Conservation (phyloP, 306 rosid genomes). For the Sechiopsis laciniata region DNA sequence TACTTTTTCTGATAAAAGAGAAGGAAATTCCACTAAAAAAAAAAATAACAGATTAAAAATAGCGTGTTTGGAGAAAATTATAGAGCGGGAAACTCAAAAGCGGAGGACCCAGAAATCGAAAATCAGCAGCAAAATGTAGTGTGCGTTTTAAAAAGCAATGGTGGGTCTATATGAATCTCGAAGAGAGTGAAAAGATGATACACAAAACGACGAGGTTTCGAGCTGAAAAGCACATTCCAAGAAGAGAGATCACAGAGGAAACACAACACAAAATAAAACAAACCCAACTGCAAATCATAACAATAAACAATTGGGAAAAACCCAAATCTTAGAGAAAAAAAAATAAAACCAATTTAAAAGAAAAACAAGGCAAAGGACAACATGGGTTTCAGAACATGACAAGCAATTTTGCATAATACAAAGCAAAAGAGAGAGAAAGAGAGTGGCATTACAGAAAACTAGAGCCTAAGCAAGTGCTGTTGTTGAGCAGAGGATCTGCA, state of each 20-base stretch:
- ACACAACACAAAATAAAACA: slow-evolving; percentile 26
- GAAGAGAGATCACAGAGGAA: slow-evolving; percentile 34
- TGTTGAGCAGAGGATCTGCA: slow-evolving; percentile 4
- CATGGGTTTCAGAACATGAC: slow-evolving; percentile 10
- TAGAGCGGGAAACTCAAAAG: slow-evolving; percentile 73
- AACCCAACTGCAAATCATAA: slow-evolving; percentile 17
- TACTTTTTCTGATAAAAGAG: slow-evolving; percentile 33
- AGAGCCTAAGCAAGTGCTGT: neutral
- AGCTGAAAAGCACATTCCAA: slow-evolving; percentile 43
- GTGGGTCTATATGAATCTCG: slow-evolving; percentile 31
- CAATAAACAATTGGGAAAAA: slow-evolving; percentile 20
- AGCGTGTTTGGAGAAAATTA: slow-evolving; percentile 10
- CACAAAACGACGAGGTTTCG: slow-evolving; percentile 57
- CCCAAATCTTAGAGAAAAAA: neutral
- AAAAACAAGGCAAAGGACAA: neutral
- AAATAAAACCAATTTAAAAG: neutral
- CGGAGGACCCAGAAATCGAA: no score
- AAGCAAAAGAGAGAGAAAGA: slow-evolving; percentile 13
- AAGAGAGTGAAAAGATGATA: slow-evolving; percentile 58
- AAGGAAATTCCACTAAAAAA: slow-evolving; percentile 27
- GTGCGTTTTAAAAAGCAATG: neutral
- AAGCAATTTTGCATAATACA: no score
- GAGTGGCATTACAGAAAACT: slow-evolving; percentile 3
- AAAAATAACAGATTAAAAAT: no score
- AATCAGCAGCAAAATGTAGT: no score